Evolutionary conservation across 257 asterid genomes (phyloP), one percentile per base, ranked within the genome.

Genomic region (Prunella vulgaris): DNA sequence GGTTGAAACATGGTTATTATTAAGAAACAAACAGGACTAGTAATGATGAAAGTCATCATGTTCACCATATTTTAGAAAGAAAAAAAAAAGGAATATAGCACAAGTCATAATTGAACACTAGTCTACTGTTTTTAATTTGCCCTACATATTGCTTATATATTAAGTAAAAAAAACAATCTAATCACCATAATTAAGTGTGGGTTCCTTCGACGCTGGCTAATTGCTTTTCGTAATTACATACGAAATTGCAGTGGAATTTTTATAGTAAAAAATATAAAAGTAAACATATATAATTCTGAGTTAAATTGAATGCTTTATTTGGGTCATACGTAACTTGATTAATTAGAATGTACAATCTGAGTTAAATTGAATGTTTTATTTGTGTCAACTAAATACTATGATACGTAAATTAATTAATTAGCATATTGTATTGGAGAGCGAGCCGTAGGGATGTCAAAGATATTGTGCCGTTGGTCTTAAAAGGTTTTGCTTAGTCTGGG

Each of bases 71-170:
- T n/a, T n/a, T n/a, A n/a, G n/a, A n/a, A n/a, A n/a, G n/a, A n/a
- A n/a, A 25, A 4, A 28, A 51, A 46, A 66, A 24, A 12, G 33
- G 53, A 57, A 14, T 14, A 44, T 14, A 42, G 60, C 22, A 42
- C 60, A 73, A 74, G 59, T 60, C 64, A 48, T 44, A 49, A 59
- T 49, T 60, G 64, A 38, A 32, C 18, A 21, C 51, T 4, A 35
- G 42, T 7, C 38, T 32, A 15, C 3, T 38, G 7, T 53, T 44
- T 42, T 33, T 3, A 32, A 32, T 0, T 20, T 52, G 54, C 32
- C 61, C 70, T 38, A 60, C 70, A 27, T 74, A 35, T 74, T 60
- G 28, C 74, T 74, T 68, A 68, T 66, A 28, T 57, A 68, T 74
- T 68, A 74, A 74, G 78, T 66, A 30, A 22, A 3, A n/a, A 42